These are phyloP conservation scores for Epithele typhae DNA, from an alignment of 768 basidiomycete genomes.

Conservation along the genomic window DNA sequence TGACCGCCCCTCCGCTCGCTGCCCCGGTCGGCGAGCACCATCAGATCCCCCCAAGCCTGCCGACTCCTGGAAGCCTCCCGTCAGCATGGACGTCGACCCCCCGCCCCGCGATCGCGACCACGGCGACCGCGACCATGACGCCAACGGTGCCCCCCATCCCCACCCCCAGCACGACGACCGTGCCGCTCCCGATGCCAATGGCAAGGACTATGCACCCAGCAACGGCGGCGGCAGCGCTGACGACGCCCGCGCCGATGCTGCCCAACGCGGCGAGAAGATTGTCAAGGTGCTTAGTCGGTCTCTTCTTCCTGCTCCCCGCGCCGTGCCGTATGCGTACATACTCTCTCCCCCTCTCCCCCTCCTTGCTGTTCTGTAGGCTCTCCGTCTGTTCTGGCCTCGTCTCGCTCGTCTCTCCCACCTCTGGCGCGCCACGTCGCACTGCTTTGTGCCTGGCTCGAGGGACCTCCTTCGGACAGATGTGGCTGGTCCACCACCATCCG, in stretches of 20 bases:
- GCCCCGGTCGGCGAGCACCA: slow-evolving; percentile 5
- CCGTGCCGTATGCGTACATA: slow-evolving; percentile 4
- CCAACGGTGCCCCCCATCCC: slow-evolving; percentile 17
- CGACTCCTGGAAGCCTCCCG: slow-evolving; percentile 19
- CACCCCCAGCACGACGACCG: slow-evolving; percentile 23
- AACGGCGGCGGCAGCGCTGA: slow-evolving; percentile 8
- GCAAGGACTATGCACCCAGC: slow-evolving; percentile 14
- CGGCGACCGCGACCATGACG: slow-evolving; percentile 16
- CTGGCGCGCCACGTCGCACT: slow-evolving; percentile 14
- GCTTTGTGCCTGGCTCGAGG: neutral
- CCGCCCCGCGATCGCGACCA: slow-evolving; percentile 15
- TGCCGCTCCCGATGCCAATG: slow-evolving; percentile 10
- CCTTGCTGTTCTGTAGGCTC: slow-evolving; percentile 34
- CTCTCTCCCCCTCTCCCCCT: slow-evolving; percentile 37
- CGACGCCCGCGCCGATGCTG: slow-evolving; percentile 11
- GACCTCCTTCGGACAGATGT: neutral
- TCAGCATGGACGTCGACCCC: slow-evolving; percentile 17
- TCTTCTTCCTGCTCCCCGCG: slow-evolving; percentile 6
- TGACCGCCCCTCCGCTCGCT: slow-evolving; percentile 18
- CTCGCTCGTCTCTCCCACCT: slow-evolving; percentile 8
- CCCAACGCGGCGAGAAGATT: slow-evolving; percentile 27
- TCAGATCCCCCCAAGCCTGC: slow-evolving; percentile 1
- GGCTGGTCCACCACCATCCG: slow-evolving; percentile 13
- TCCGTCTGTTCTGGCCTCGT: slow-evolving; percentile 2
- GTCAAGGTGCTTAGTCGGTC: slow-evolving; percentile 31